Conservation (phyloP, 2,329 filamentous ascomycete species). For the Myriosclerotinia curreyana region DNA sequence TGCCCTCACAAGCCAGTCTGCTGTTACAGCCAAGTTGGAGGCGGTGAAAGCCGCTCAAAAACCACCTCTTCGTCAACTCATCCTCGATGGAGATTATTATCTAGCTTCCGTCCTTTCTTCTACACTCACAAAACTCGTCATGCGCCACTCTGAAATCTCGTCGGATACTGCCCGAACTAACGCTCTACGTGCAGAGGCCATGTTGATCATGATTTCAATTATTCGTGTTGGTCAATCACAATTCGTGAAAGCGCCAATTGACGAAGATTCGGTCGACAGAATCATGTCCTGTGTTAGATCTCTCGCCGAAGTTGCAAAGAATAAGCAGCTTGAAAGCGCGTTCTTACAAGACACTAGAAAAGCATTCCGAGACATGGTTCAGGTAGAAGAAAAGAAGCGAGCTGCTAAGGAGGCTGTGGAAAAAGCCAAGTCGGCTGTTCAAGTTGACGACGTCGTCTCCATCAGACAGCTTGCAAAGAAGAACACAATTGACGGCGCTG, state of each 20-base stretch:
- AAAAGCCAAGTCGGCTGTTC: slow-evolving; percentile 89
- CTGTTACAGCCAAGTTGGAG: slow-evolving; percentile 85
- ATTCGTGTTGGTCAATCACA: slow-evolving; percentile 98
- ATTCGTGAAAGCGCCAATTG: slow-evolving; percentile 94
- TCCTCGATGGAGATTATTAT: slow-evolving; percentile 96
- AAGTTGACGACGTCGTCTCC: slow-evolving; percentile 90
- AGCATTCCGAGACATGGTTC: slow-evolving; percentile 95
- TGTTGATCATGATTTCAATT: slow-evolving; percentile 99
- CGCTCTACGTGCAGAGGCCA: slow-evolving; percentile 89
- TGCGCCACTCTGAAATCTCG: slow-evolving; percentile 94
- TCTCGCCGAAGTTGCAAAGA: slow-evolving; percentile 82
- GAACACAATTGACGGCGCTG: slow-evolving; percentile 74
- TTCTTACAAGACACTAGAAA: slow-evolving; percentile 94
- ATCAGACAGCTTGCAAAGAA: slow-evolving; percentile 94
- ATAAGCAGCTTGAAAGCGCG: slow-evolving; percentile 85
- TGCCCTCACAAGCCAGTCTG: slow-evolving; percentile 88
- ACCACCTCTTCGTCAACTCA: slow-evolving; percentile 88
- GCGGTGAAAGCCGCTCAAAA: slow-evolving; percentile 97
- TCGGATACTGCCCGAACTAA: slow-evolving; percentile 84
- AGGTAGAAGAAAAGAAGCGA: slow-evolving; percentile 95
- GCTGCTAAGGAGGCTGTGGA: slow-evolving; percentile 90
- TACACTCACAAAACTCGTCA: slow-evolving; percentile 93
- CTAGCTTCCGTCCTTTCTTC: slow-evolving; percentile 92
- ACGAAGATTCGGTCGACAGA: slow-evolving; percentile 96
- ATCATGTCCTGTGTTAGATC: slow-evolving; percentile 97